phyloP scores from a whole-genome alignment of 371 early-diverging fungal species.

The Rhizopus delemar region DNA sequence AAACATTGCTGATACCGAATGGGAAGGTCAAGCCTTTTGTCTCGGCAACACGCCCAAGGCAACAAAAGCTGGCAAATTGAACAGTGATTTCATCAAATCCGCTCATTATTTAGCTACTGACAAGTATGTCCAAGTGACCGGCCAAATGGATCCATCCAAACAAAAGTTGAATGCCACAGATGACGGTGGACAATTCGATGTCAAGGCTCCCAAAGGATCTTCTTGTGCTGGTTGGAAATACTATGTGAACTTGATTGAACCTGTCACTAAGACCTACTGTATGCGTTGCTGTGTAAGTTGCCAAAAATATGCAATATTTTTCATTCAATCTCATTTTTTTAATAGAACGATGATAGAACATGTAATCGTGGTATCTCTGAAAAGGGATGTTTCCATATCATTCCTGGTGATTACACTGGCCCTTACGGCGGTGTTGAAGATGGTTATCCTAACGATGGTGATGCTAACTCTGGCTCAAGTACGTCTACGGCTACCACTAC shows the following conservation, averaged over 20 bases:
- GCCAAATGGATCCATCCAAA: constrained; percentile 56
- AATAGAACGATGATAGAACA: constrained; percentile 33
- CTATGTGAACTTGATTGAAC: constrained; percentile 61
- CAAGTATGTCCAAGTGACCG: constrained; percentile 58
- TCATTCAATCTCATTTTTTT: not conserved
- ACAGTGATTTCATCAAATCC: constrained; percentile 52
- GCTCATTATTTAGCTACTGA: constrained; percentile 49
- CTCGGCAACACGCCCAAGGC: constrained; percentile 46
- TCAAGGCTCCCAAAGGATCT: constrained; percentile 51
- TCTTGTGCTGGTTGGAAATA: constrained; percentile 54
- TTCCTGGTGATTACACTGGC: constrained; percentile 58
- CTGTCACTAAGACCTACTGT: constrained; percentile 52
- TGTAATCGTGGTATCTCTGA: constrained; percentile 56
- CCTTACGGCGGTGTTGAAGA: constrained; percentile 20
- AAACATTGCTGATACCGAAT: constrained; percentile 51
- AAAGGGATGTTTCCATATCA: constrained; percentile 53
- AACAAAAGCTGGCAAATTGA: constrained; percentile 43
- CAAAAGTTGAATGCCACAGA: constrained; percentile 46
- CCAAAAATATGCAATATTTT: not conserved
- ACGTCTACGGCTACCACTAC: not conserved
- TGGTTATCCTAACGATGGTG: not conserved
- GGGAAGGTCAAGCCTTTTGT: constrained; percentile 52
- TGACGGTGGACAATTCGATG: constrained; percentile 61
- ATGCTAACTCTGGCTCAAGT: not conserved
- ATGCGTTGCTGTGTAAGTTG: constrained; percentile 60